phyloP scores from a whole-genome alignment of 2,329 filamentous ascomycete genomes.

The Diaporthe citri region DNA sequence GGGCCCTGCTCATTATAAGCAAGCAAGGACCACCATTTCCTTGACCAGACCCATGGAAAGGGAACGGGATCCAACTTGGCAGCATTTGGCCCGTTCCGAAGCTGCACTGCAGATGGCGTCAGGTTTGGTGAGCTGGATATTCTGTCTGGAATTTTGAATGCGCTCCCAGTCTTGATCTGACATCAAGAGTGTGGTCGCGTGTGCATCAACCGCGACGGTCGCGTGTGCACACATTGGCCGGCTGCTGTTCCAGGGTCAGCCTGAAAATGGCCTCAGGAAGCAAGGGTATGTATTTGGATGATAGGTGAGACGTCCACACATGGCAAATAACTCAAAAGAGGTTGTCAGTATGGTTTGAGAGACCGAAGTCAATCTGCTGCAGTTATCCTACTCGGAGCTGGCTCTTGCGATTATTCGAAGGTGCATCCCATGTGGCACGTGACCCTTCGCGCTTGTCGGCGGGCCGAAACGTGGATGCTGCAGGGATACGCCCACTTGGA shows the following conservation, averaged over 20 bases:
- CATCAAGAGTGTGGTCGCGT: not conserved
- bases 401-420: slow-evolving; percentile 8
- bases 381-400: not conserved
- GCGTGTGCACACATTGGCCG: not conserved
- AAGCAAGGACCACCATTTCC: not conserved
- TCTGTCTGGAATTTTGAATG: too few relatives aligned
- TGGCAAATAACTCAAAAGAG: not conserved
- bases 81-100: not conserved
- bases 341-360: not conserved
- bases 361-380: not conserved
- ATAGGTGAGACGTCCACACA: not conserved
- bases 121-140: not conserved
- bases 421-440: slow-evolving; percentile 18
- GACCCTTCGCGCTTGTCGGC: slow-evolving; percentile 4
- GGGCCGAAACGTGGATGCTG: slow-evolving; percentile 20
- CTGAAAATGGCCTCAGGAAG: fast-evolving
- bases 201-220: not conserved
- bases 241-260: not conserved
- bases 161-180: too few relatives aligned
- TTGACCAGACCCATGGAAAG: not conserved
- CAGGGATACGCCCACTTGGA: slow-evolving; percentile 15
- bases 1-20: too few relatives aligned
- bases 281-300: too few relatives aligned
- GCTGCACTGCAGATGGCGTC: too few relatives aligned
- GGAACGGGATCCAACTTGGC: not conserved